These are phyloP conservation scores for Leishmania amazonensis DNA, from an alignment of 208 protist species.

Conservation along the genomic window DNA sequence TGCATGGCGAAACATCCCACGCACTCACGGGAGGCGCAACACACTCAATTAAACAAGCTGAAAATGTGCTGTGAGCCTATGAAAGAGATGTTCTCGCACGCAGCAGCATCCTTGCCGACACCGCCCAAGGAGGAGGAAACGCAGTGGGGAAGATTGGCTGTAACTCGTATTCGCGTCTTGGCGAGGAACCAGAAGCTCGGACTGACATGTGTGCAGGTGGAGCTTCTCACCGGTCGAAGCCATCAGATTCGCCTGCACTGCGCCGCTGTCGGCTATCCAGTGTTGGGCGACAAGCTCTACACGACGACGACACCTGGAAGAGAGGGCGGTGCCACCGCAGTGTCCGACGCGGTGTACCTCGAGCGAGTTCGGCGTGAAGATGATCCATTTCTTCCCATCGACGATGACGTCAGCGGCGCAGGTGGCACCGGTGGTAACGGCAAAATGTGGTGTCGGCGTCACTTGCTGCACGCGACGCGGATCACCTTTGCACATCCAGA, in stretches of 20 bases:
- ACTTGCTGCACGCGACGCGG: conserved; percentile 66
- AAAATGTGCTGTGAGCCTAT: conserved; percentile 75
- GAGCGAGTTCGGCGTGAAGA: conserved; percentile 36
- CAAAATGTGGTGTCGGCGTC: conserved; percentile 38
- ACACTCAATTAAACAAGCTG: conserved; percentile 69
- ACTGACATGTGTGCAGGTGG: conserved; percentile 60
- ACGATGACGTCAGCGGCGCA: background rate
- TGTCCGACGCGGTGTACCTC: conserved; percentile 73
- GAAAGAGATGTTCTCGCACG: too few relatives aligned
- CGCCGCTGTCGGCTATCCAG: conserved; percentile 68
- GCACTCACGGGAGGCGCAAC: conserved; percentile 11
- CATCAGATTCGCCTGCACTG: conserved; percentile 92
- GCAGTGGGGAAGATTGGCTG: conserved; percentile 47
- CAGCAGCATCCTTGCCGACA: too few relatives aligned
- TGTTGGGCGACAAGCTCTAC: conserved; percentile 89
- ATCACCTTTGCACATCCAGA: conserved; percentile 59
- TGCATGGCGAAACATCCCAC: conserved; percentile 35
- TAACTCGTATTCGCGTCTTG: conserved; percentile 56
- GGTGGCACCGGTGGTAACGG: background rate
- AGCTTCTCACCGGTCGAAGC: conserved; percentile 81
- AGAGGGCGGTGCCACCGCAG: conserved; percentile 36
- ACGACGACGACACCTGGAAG: conserved; percentile 39
- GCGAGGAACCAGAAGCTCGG: conserved; percentile 27
- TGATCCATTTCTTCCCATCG: conserved; percentile 10
- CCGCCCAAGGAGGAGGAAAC: background rate